phyloP scores from a whole-genome alignment of 495 filamentous ascomycete genomes.

The Penicillium crystallinum region DNA sequence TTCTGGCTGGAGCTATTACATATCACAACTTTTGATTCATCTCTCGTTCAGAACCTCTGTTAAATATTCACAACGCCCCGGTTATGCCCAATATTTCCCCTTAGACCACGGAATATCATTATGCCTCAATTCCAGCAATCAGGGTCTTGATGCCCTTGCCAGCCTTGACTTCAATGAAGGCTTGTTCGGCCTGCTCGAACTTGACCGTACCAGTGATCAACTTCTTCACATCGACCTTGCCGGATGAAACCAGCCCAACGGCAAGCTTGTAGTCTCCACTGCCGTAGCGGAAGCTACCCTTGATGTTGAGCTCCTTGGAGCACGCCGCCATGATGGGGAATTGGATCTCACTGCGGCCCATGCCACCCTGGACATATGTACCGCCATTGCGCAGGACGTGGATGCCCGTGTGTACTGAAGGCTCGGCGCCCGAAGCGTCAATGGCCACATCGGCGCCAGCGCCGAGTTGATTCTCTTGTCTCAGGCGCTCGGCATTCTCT shows the following conservation, averaged over 20 bases:
- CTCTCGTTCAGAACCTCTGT: background rate
- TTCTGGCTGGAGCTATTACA: background rate
- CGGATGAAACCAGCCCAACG: constrained; percentile 45
- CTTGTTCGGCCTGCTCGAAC: constrained; percentile 50
- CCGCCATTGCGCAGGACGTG: constrained; percentile 49
- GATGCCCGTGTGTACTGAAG: constrained; percentile 49
- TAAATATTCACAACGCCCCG: constrained; percentile 1
- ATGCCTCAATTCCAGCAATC: constrained; percentile 35
- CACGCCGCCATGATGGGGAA: constrained; percentile 55
- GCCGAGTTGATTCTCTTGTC: constrained; percentile 39
- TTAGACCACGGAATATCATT: background rate
- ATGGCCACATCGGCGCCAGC: constrained; percentile 52
- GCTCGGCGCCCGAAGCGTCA: constrained; percentile 53
- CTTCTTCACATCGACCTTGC: constrained; percentile 46
- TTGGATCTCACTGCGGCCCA: constrained; percentile 51
- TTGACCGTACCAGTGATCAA: constrained; percentile 49
- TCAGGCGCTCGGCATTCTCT: constrained; percentile 40
- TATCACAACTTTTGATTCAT: constrained; percentile 2
- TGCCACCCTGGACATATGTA: constrained; percentile 57
- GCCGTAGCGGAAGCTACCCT: constrained; percentile 51
- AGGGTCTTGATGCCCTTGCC: constrained; percentile 47
- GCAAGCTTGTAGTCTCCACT: constrained; percentile 53
- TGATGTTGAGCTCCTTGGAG: constrained; percentile 49
- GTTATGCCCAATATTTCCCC: background rate
- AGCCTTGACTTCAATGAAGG: constrained; percentile 44